phyloP scores from a whole-genome alignment of 1,139 yeast species.

The Pichia sp. region DNA sequence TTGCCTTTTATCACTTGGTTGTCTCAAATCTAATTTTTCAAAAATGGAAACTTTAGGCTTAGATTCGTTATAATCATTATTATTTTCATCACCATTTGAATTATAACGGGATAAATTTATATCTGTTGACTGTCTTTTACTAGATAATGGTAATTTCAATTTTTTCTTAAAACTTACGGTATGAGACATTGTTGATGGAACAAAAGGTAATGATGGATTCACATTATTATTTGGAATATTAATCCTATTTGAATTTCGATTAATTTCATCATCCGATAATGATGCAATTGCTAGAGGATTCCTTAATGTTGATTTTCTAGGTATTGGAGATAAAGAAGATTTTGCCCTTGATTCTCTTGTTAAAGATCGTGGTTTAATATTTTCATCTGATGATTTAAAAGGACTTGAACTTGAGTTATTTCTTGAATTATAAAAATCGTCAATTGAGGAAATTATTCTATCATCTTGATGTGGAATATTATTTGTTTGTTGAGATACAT shows the following conservation, averaged over 20 bases:
- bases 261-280: conserved; percentile 7
- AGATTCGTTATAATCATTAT: conserved; percentile 1
- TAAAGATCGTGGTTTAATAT: not conserved
- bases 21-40: conserved; percentile 20
- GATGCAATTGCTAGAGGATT: conserved; percentile 4
- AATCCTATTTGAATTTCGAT: too few species aligned
- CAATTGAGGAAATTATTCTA: not conserved
- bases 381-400: too few species aligned
- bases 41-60: conserved; percentile 13
- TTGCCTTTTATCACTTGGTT: conserved; percentile 40
- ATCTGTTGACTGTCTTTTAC: conserved; percentile 6
- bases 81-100: conserved; percentile 6
- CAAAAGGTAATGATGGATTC: too few species aligned
- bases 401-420: not conserved
- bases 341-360: conserved; percentile 2
- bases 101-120: not conserved
- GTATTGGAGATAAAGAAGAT: conserved; percentile 6
- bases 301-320: conserved; percentile 10
- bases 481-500: not conserved
- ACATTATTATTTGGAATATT: too few species aligned
- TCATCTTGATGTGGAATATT: not conserved
- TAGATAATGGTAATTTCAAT: conserved; percentile 9
- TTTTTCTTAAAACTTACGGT: conserved; percentile 13
- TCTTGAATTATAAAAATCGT: not conserved
- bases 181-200: conserved; percentile 6